Base-by-base conservation (phyloP, 2,329 filamentous ascomycete species). In the Venturia oleaginea region DNA sequence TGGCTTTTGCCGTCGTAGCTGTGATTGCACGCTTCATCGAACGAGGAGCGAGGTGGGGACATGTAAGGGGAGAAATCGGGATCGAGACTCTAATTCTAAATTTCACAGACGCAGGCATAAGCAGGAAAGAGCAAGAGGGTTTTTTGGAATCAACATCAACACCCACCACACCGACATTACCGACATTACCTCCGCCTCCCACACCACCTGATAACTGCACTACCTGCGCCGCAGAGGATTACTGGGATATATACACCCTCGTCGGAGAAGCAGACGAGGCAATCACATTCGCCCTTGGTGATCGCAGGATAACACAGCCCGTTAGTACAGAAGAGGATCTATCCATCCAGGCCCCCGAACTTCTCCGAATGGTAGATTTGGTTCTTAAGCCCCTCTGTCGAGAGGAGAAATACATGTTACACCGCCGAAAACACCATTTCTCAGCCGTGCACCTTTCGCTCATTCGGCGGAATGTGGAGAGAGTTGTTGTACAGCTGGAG, bases 341-440 rank as follows among this genome's bases (percentile, higher is more conserved):
- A 34, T 42, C 43, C 5, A 48, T 62, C 1, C 38, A 51, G n/a
- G 62, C 46, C 11, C 42, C n/a, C 34, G 51, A 55, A n/a, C 10
- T 63, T n/a, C 22, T 63, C 2, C 8, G 62, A 19, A 63, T 51
- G 42, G 62, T 63, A 6, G 62, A 63, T 43, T 24, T 63, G 15
- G 48, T 63, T 27, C 38, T 63, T 2, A 63, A 38, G 34, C 62
- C 62, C n/a, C 51, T 63, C 15, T 63, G 62, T 22, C 46, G 62
- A 22, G 42, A 63, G 48, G 46, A 24, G 48, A 37, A 59, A 27
- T 57, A 63, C 32, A 55, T 51, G 51, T 46, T 63, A 19, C 32
- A 57, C 7, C 46, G 62, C 17, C 46, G 62, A 13, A 30, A 38
- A 11, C 34, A 55, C n/a, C 62, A 63, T 27, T 63, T 55, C 40